Evolutionary conservation across 2,329 filamentous ascomycete genomes (phyloP), one percentile per base, ranked within the genome.

Genomic region (Chaetomiaceae sp.): DNA sequence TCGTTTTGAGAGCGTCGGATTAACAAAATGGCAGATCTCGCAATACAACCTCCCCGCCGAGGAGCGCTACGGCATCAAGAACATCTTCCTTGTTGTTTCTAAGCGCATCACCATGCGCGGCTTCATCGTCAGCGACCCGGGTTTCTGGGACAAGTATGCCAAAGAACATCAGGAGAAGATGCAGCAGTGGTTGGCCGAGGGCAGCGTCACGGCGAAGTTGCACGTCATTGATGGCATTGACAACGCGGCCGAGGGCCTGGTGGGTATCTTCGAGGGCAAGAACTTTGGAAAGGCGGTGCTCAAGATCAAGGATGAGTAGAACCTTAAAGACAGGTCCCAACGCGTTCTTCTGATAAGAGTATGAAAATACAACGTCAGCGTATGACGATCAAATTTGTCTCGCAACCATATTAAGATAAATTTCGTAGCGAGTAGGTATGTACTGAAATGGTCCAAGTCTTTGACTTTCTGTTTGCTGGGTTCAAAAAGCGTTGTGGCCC

Each of bases 221-320:
- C 74, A 79, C 62, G 73, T 87, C 53, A 90, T 85, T 0, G 76
- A 85, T 49, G 89, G 89, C 18, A 90, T 95, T 55, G 90, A 95
- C 56, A 84, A 88, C 56, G 85, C 85, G 1, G 74, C 82, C 5
- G 80, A 90, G 52, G 90, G 86, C 0, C 76, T 95, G 55, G 70
- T 92, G 11, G 87, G 83, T 11, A 84, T 95, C 75, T 76, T 94
- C 50, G 68, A 80, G 64, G 90, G 90, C 43, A 79, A 87, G 70
- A 95, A 95, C 74, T 88, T 90, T 71, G 90, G 90, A 61, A 95
- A 95, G 80, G 87, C 89, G 14, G 80, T 94, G 20, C 65, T 94
- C 63, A 87, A 89, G 75, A 69, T 80, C 34, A 62, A 58, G 60
- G 53, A 58, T 30, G 58, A 56, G 48, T 63, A 42, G 47, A 29